Conservation (phyloP, 163 green algal genomes). For the Coccomyxa subellipsoidea region DNA sequence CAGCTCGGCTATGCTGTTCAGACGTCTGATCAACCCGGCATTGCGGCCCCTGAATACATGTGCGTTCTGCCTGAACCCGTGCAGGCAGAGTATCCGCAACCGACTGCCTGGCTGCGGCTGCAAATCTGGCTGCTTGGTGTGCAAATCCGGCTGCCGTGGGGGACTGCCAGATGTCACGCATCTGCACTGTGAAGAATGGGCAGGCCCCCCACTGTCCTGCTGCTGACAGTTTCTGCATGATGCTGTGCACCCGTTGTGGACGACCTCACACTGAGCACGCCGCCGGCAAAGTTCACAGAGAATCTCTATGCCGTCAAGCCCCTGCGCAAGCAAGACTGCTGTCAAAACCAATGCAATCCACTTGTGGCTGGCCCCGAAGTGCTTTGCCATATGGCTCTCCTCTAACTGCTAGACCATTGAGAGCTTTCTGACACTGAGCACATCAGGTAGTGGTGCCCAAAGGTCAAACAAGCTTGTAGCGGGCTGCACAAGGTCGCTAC, state of each 20-base stretch:
- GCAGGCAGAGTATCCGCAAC: constrained; percentile 80
- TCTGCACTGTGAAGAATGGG: background rate
- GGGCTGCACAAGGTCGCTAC: no score
- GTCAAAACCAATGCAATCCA: background rate
- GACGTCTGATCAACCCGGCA: constrained; percentile 49
- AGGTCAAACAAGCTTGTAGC: background rate
- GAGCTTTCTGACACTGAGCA: no score
- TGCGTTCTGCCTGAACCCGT: constrained; percentile 85
- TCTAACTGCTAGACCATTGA: no score
- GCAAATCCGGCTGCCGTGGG: background rate
- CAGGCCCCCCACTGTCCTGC: background rate
- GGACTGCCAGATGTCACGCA: background rate
- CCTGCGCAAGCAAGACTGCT: background rate
- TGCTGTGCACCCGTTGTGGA: background rate
- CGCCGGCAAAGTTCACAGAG: background rate
- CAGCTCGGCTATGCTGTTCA: constrained; percentile 62
- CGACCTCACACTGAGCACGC: background rate
- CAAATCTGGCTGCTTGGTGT: background rate
- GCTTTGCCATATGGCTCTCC: no score
- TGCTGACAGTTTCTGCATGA: background rate
- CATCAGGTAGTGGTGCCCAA: no score
- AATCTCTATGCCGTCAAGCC: background rate
- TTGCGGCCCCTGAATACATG: constrained; percentile 63
- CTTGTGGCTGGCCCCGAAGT: background rate
- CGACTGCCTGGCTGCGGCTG: background rate